These are phyloP conservation scores for Golubevia sp. DNA, from an alignment of 1,284 basidiomycete species.

Conservation along the genomic window DNA sequence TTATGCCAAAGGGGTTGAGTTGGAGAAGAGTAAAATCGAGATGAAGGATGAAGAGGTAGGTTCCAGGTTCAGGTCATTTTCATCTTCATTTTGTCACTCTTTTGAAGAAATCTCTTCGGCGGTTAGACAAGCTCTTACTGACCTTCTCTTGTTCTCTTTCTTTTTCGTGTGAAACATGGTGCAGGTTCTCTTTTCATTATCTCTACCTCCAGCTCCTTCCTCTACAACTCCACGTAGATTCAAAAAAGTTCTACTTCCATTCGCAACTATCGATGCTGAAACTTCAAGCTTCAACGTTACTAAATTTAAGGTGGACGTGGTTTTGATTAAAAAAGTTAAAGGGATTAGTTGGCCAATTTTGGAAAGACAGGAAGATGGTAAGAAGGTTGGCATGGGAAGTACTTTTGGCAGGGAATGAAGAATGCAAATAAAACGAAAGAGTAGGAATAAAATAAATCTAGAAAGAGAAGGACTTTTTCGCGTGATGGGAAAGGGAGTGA, in stretches of 20 bases:
- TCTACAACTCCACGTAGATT: constrained; percentile 29
- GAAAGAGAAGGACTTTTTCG: no score
- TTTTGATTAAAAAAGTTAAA: constrained; percentile 41
- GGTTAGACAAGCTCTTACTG: background rate
- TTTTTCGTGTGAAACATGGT: background rate
- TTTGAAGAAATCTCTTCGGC: no score
- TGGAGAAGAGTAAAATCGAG: constrained; percentile 31
- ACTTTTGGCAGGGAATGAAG: constrained; percentile 40
- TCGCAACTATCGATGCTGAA: constrained; percentile 27
- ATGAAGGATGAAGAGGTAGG: constrained; percentile 27
- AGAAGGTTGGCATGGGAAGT: constrained; percentile 44
- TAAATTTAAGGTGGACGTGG: constrained; percentile 54
- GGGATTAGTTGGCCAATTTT: constrained; percentile 56
- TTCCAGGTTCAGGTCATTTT: no score
- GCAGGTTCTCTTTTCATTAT: constrained; percentile 32
- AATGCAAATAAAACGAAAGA: background rate
- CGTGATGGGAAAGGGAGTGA: no score
- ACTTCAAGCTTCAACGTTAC: constrained; percentile 41
- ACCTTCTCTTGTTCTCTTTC: background rate
- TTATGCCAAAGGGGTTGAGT: constrained; percentile 46
- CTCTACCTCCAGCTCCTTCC: constrained; percentile 28
- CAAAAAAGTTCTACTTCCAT: constrained; percentile 30
- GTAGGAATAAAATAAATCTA: no score
- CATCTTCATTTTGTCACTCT: no score
- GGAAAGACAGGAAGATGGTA: constrained; percentile 33